Evolutionary conservation across 2,329 filamentous ascomycete genomes (phyloP).

Genomic region (Penicillium sp.): DNA sequence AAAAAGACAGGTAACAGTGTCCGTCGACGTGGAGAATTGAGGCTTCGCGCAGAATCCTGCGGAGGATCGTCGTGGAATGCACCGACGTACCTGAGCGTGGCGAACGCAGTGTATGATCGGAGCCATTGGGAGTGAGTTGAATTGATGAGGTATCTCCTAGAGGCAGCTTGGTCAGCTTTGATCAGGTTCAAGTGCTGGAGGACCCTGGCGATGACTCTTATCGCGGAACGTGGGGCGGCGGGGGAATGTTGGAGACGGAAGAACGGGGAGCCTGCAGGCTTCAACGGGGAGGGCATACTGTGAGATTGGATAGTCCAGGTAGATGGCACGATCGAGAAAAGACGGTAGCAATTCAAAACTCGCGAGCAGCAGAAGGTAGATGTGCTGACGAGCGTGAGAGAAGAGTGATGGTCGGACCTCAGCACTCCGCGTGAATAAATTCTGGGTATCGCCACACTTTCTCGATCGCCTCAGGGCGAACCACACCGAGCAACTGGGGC

Average conservation of each 20-base stretch:
- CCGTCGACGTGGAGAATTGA: no score
- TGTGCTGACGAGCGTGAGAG: slow-evolving; percentile 3
- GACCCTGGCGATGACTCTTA: background rate
- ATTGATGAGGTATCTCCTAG: background rate
- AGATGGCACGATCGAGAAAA: background rate
- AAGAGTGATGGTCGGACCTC: slow-evolving; percentile 23
- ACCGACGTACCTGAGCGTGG: slow-evolving; percentile 48
- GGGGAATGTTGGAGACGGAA: background rate
- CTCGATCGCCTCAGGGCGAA: slow-evolving; percentile 14
- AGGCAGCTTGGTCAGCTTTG: background rate
- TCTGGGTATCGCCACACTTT: slow-evolving; percentile 13
- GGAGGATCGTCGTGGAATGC: background rate
- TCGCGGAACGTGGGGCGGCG: background rate
- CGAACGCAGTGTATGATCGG: slow-evolving; percentile 51
- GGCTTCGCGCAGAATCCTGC: background rate
- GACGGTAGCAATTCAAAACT: background rate
- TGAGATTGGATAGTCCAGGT: background rate
- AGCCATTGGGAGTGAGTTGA: slow-evolving; percentile 37
- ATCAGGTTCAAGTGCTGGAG: background rate
- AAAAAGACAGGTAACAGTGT: background rate
- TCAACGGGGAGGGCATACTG: background rate
- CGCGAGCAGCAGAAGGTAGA: slow-evolving; percentile 3
- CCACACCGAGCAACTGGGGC: slow-evolving; percentile 17
- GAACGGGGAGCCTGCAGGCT: background rate
- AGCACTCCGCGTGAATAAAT: slow-evolving; percentile 21